Base-by-base conservation (phyloP, 2,329 filamentous ascomycete species). In the Albophoma yamanashiensis region DNA sequence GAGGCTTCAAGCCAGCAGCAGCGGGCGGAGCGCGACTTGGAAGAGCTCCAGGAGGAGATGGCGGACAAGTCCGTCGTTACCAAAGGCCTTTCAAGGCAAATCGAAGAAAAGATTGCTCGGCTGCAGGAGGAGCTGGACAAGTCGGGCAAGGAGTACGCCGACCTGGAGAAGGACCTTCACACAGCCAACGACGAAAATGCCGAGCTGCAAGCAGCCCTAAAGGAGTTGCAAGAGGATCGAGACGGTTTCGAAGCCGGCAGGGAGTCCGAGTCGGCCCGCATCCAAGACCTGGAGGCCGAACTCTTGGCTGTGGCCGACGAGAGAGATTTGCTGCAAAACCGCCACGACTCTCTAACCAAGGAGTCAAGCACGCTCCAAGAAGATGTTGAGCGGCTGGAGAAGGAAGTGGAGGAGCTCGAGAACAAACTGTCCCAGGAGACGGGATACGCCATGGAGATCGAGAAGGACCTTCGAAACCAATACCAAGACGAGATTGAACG, bases 31-130 rank as follows among this genome's bases (percentile, higher is more conserved):
- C 75, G 73, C 8, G 80, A 88, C 61, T 74, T 88, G 20, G 80
- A 86, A 65, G 84, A 88, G 67, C 78, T 92, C 31, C 88, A 89
- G 63, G 87, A 90, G 59, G 89, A 92, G 67, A 84, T 92, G 81
- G 82, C 88, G 27, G 87, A 92, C 73, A 92, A 91, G 66, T 92
- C 89, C 0, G 81, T 91, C 43, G 84, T 85, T 58, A 89, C 88
- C 15, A 91, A 89, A 69, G 88, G 87, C 2, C 78, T 91, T 11
- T 89, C 85, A 58, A 83, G 88, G 39, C 89, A 92, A 72, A 80
- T 91, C 22, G 88, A 92, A 67, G 88, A 90, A 65, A 90, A 86
- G 71, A 76, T 85, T 11, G 75, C 78, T 58, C 84, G 84, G 39
- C 75, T 92, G 12, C 87, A 92, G 65, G 76, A 82, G 55, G 88